Evolutionary conservation across 1,139 yeast genomes (phyloP).

Genomic region (Kurtzmaniella natalensis): DNA sequence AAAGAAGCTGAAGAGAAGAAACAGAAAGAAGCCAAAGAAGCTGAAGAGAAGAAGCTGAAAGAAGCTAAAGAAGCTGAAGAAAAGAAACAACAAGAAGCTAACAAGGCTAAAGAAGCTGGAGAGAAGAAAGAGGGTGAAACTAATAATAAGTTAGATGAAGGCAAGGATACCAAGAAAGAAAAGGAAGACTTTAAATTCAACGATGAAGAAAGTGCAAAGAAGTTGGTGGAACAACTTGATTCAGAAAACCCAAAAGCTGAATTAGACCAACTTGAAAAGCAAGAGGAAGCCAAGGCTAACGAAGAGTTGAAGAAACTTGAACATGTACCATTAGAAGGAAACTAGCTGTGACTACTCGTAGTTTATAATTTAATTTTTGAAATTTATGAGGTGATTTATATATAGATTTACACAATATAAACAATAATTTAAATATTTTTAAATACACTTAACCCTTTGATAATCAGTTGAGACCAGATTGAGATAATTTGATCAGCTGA

Average conservation of each 20-base stretch:
- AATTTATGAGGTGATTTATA: too few relatives aligned
- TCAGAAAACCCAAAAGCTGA: background rate
- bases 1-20: conserved; percentile 2
- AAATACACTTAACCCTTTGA: too few relatives aligned
- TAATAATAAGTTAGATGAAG: conserved; percentile 1
- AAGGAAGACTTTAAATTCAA: background rate
- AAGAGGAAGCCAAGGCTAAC: background rate
- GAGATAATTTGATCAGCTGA: too few relatives aligned
- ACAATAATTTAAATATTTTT: too few relatives aligned
- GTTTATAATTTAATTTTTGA: too few relatives aligned
- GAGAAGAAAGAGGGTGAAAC: background rate
- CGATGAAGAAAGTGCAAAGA: background rate
- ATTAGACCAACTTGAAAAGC: background rate
- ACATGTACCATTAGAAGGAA: too few relatives aligned
- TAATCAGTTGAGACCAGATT: too few relatives aligned
- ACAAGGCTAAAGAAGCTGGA: conserved; percentile 1
- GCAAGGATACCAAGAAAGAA: background rate
- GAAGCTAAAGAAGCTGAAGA: conserved; percentile 10
- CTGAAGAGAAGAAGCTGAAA: conserved; percentile 2
- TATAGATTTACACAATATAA: too few relatives aligned
- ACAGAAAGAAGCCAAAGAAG: conserved; percentile 1
- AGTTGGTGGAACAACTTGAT: background rate
- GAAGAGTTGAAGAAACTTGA: background rate
- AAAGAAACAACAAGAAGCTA: conserved; percentile 6
- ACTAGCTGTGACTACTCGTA: too few relatives aligned